Base-by-base conservation (phyloP, 2,329 filamentous ascomycete genomes). In the Apiospora hydei region DNA sequence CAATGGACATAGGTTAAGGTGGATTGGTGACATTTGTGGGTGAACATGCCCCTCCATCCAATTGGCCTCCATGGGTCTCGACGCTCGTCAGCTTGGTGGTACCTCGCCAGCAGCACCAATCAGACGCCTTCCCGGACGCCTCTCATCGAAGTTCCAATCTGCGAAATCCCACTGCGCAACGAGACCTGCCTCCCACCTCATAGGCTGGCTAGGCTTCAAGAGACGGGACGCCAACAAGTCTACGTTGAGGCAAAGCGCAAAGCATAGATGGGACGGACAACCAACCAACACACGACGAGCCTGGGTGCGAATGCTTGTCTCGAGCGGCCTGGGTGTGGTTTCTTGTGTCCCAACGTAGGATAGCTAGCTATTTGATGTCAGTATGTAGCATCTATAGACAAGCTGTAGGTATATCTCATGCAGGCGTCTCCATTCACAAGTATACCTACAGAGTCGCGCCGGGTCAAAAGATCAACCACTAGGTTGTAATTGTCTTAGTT, bases 141-240 rank as follows among this genome's bases (percentile, higher is more conserved):
- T 64, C 57, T 41, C 57, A 64, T 64, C 57, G 57, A 38, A 38
- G 24, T 64, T 64, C 57, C 57, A 41, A 64, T 64, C 57, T 64
- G 57, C 57, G 57, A 24, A 41, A 64, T 64, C 57, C 30, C 57
- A 64, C 57, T 21, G 53, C 53, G 53, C 53, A 21, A 61, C 53
- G 18, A 61, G 53, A 34, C 53, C 21, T 38, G 53, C 30, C 34
- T 61, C 53, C 30, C 30, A 38, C 24, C 30, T 21, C 26, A 61
- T 61, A 61, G 26, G 30, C 53, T 38, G 53, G 3, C 26, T 30
- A 30, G 26, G 53, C 26, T 38, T 8, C 30, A 34, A 34, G 26
- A 57, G 26, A 57, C 51, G 53, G 53, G 26, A 61, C 53, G 26
- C 26, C 18, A 30, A 30, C 16, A 21, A 30, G 24, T 30, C 30